Evolutionary conservation across 495 filamentous ascomycete species (phyloP), one percentile per base, ranked within the genome.

Genomic region (Glarea lozoyensis): DNA sequence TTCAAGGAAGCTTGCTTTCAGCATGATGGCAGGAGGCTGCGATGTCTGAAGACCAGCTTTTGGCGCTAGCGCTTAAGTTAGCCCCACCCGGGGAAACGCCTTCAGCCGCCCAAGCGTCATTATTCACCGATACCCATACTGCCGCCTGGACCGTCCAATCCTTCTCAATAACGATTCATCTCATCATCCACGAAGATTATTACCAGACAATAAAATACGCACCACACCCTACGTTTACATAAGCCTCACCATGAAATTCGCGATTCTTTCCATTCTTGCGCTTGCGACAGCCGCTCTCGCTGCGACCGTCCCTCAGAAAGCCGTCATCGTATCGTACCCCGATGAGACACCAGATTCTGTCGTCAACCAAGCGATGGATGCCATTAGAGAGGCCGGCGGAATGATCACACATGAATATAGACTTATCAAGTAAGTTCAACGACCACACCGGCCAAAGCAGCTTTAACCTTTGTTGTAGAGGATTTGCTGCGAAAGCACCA

Each of bases 271-370:
- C 17, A 46, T 78, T 39, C 49, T 83, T 32, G 70, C 70, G 13
- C 59, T 87, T 15, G 68, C 73, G 11, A 52, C 75, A 42, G 46
- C 63, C 42, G 68, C 66, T 30, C 63, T 77, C 45, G 79, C 69
- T 32, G 64, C 66, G 16, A 69, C 73, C 37, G 65, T 73, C 18
- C 70, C 71, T 32, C 72, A 81, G 46, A 86, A 88, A 55, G 75
- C 81, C 37, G 76, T 90, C 38, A 74, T 94, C 46, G 69, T 95
- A 55, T 84, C 73, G 54, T 95, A 86, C 58, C 79, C 81, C 18
- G 64, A 75, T 29, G 69, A 78, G 37, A 90, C 86, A 5, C 83
- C 88, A 12, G 67, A 82, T 40, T 70, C 67, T 18, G 66, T 92
- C 15, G 52, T 94, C 17, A 62, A 74, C 11, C 56, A 82, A 37